These are phyloP conservation scores for Artemisia tridentata DNA, from an alignment of 129 eudicot genomes.

Conservation along the genomic window DNA sequence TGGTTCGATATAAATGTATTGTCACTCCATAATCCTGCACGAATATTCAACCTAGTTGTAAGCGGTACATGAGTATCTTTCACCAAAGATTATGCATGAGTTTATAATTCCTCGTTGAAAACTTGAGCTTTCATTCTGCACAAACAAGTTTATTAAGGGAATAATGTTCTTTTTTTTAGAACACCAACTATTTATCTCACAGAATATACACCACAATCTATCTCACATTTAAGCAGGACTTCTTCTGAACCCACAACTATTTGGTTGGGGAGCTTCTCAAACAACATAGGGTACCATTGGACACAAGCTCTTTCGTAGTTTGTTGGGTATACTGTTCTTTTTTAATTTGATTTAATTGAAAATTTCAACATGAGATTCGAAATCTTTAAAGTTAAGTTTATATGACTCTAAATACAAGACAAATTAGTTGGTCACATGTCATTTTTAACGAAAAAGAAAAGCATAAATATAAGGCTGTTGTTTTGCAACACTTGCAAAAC, in stretches of 20 bases:
- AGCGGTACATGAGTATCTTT: no score
- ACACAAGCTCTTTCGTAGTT: no score
- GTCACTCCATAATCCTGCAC: constrained; percentile 83
- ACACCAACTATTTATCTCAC: no score
- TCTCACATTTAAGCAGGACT: no score
- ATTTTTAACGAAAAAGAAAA: constrained; percentile 1
- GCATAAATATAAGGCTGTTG: not conserved
- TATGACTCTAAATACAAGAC: not conserved
- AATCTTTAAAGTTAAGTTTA: not conserved
- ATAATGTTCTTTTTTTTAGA: no score
- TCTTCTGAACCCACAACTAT: no score
- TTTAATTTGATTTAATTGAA: not conserved
- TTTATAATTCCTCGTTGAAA: no score
- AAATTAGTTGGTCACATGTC: constrained; percentile 16
- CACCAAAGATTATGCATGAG: no score
- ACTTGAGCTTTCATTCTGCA: not conserved
- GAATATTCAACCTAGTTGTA: not conserved
- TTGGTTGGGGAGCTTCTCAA: no score
- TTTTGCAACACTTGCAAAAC: constrained; percentile 15
- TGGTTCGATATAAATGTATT: constrained; percentile 49
- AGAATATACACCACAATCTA: no score
- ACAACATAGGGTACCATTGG: no score
- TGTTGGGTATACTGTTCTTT: not conserved
- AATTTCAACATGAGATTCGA: not conserved
- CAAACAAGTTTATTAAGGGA: not conserved